These are phyloP conservation scores for Solanum virginianum DNA, from an alignment of 257 asterid species.

Conservation along the genomic window DNA sequence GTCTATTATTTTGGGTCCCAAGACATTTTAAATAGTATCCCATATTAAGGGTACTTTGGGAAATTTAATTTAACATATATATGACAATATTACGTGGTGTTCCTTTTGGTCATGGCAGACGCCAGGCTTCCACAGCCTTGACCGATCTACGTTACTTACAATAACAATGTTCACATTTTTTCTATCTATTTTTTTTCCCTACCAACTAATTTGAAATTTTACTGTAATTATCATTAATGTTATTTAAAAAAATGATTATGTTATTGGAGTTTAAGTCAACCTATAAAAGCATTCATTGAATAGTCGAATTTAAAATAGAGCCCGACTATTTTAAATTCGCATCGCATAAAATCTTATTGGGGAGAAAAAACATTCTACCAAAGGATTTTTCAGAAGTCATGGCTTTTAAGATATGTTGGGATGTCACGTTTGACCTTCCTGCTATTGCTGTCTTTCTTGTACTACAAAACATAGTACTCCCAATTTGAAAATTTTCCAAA, in stretches of 20 bases:
- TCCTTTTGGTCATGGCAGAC: conserved; percentile 10
- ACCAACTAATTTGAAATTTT: not conserved
- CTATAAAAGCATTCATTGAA: too few relatives aligned
- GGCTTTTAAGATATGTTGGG: not conserved
- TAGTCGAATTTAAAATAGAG: too few relatives aligned
- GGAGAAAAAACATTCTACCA: too few relatives aligned
- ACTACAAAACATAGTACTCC: not conserved
- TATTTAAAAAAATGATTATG: too few relatives aligned
- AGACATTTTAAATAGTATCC: not conserved
- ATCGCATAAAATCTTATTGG: too few relatives aligned
- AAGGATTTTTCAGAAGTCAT: not conserved
- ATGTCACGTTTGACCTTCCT: not conserved
- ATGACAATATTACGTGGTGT: not conserved
- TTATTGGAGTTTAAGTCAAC: too few relatives aligned
- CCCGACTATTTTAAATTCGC: too few relatives aligned
- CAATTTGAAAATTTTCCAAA: not conserved
- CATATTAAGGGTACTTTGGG: conserved; percentile 13
- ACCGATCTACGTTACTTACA: not conserved
- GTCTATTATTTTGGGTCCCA: not conserved
- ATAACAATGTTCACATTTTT: not conserved
- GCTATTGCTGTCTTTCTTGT: not conserved
- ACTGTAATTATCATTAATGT: not conserved
- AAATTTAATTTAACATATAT: not conserved
- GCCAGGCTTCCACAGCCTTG: conserved; percentile 14
- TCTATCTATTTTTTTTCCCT: not conserved